phyloP scores from a whole-genome alignment of 805 yeast genomes.

The Kodamaea nitidulidarum region DNA sequence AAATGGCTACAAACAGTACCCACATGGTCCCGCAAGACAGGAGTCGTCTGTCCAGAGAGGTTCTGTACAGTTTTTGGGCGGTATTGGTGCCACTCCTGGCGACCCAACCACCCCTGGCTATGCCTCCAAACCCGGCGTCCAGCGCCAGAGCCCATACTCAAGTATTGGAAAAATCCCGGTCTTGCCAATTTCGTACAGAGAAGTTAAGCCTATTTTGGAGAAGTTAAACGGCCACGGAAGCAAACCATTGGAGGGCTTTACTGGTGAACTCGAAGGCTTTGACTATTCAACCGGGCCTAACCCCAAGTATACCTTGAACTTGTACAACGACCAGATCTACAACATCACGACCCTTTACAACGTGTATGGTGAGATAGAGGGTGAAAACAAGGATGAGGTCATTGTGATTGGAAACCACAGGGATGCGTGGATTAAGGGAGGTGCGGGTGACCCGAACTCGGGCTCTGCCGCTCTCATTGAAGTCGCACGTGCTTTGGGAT shows the following conservation, averaged over 20 bases:
- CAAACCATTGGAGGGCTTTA: constrained; percentile 28
- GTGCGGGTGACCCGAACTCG: constrained; percentile 46
- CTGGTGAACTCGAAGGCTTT: constrained; percentile 38
- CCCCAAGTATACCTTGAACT: constrained; percentile 32
- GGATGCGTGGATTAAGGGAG: constrained; percentile 47
- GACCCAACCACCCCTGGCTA: constrained; percentile 78
- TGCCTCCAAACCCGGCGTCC: constrained; percentile 47
- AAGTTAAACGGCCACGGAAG: constrained; percentile 36
- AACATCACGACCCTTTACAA: constrained; percentile 41
- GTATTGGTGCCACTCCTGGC: constrained; percentile 54
- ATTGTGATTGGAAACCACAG: constrained; percentile 44
- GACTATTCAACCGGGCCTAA: constrained; percentile 40
- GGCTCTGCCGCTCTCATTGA: constrained; percentile 43
- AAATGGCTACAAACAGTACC: constrained; percentile 56
- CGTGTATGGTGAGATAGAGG: constrained; percentile 43
- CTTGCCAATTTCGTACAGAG: constrained; percentile 42
- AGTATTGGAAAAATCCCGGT: constrained; percentile 38
- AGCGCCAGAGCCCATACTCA: constrained; percentile 31
- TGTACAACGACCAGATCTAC: constrained; percentile 38
- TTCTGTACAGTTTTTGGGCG: constrained; percentile 53
- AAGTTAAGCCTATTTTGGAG: constrained; percentile 40
- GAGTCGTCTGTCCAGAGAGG: constrained; percentile 60
- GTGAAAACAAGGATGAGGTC: constrained; percentile 35
- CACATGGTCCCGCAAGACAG: constrained; percentile 64
- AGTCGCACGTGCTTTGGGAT: constrained; percentile 40